Evolutionary conservation across 2,329 filamentous ascomycete genomes (phyloP).

Genomic region (Elsinoe ampelina): DNA sequence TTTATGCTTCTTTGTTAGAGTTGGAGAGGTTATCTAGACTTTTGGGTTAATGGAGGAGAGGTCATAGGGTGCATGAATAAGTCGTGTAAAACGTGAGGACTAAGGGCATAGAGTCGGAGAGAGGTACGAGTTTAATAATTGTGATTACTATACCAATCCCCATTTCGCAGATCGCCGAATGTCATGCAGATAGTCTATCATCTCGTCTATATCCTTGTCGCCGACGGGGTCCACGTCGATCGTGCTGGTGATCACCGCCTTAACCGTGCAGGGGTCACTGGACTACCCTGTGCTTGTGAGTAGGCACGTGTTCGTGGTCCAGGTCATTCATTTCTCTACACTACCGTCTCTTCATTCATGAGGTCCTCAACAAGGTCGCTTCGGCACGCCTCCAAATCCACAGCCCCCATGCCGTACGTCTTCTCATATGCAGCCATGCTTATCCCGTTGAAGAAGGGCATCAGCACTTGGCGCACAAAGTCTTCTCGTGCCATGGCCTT

Average conservation of each 20-base stretch:
- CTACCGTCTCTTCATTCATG: constrained; percentile 42
- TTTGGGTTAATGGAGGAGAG: not conserved
- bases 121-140: no score
- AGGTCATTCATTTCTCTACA: constrained; percentile 12
- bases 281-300: no score
- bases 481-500: constrained; percentile 47
- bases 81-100: not conserved
- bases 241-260: not conserved
- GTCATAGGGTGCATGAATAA: not conserved
- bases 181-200: constrained; percentile 1
- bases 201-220: not conserved
- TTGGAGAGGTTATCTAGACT: not conserved
- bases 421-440: constrained; percentile 92
- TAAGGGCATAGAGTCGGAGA: no score
- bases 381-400: constrained; percentile 56
- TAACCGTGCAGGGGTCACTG: not conserved
- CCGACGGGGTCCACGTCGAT: not conserved
- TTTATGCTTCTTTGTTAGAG: no score
- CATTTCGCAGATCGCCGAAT: not conserved
- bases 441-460: constrained; percentile 82
- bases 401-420: constrained; percentile 70
- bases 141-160: not conserved
- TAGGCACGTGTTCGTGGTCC: not conserved
- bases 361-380: constrained; percentile 24
- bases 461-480: constrained; percentile 65